These are phyloP conservation scores for Penicillium hordei DNA, from an alignment of 2,329 filamentous ascomycete genomes.

Conservation along the genomic window DNA sequence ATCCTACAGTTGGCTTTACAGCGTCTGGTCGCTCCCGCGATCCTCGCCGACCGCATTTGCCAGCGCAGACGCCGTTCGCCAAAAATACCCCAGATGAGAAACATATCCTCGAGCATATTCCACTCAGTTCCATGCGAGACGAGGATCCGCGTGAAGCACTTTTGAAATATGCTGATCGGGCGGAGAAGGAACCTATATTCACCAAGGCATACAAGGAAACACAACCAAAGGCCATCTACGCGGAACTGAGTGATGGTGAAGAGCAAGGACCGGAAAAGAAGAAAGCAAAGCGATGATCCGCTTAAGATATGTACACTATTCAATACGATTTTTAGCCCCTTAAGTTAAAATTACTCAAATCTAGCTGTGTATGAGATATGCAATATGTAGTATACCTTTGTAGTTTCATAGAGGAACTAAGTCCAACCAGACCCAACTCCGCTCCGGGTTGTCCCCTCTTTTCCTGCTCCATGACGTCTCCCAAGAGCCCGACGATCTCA, in stretches of 20 bases:
- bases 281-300: constrained; percentile 40
- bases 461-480: constrained; percentile 20
- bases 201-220: constrained; percentile 91
- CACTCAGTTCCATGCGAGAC: constrained; percentile 87
- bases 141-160: constrained; percentile 94
- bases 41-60: constrained; percentile 80
- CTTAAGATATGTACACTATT: neutral
- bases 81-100: constrained; percentile 87
- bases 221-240: constrained; percentile 89
- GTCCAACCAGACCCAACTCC: neutral
- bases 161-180: constrained; percentile 90
- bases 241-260: constrained; percentile 80
- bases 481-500: constrained; percentile 11
- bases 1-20: constrained; percentile 72
- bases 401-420: neutral
- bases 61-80: constrained; percentile 81
- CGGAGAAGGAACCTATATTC: constrained; percentile 89
- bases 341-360: neutral
- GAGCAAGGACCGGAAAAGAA: constrained; percentile 69
- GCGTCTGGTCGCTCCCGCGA: constrained; percentile 75
- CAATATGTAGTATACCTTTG: neutral
- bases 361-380: neutral
- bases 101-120: constrained; percentile 84
- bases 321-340: neutral
- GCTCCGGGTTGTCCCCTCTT: constrained; percentile 17